Conservation (phyloP, 2,329 filamentous ascomycete species). For the Arthrobotrys musiformis region DNA sequence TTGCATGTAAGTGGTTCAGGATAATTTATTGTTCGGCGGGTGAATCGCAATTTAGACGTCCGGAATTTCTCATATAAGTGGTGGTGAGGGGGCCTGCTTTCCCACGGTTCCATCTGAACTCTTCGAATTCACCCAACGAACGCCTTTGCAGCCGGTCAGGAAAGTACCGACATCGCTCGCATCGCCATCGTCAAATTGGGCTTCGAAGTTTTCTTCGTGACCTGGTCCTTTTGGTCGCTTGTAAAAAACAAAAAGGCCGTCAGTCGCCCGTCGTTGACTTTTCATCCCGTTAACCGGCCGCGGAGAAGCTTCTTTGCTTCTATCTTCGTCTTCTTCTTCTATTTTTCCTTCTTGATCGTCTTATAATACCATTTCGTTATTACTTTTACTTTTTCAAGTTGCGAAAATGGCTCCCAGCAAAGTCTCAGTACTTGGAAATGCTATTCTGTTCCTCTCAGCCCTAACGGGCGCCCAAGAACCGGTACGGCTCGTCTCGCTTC, state of each 20-base stretch:
- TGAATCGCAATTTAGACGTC: slow-evolving; percentile 1
- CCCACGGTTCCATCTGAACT: neutral
- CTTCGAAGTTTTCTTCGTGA: slow-evolving; percentile 25
- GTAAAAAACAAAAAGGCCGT: slow-evolving; percentile 1
- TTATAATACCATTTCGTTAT: no score
- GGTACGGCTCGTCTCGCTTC: slow-evolving; percentile 53
- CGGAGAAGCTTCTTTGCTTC: slow-evolving; percentile 36
- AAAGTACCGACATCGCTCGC: slow-evolving; percentile 1
- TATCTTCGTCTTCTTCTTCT: neutral
- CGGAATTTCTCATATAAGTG: slow-evolving; percentile 9
- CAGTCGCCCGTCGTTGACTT: no score
- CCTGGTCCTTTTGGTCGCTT: neutral
- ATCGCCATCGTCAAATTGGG: slow-evolving; percentile 9
- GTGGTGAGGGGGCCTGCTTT: neutral
- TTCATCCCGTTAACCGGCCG: slow-evolving; percentile 18
- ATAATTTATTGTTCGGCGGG: slow-evolving; percentile 1
- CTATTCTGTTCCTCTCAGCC: slow-evolving; percentile 53
- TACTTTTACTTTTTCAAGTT: no score
- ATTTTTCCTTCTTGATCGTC: no score
- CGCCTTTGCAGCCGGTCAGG: slow-evolving; percentile 1
- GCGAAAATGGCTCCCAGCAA: slow-evolving; percentile 48
- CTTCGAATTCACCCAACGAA: neutral
- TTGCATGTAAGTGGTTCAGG: slow-evolving; percentile 4
- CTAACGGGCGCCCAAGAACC: slow-evolving; percentile 54
- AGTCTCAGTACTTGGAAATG: slow-evolving; percentile 44